These are phyloP conservation scores for Cornus florida DNA, from an alignment of 148 eudicot genomes.

Conservation along the genomic window DNA sequence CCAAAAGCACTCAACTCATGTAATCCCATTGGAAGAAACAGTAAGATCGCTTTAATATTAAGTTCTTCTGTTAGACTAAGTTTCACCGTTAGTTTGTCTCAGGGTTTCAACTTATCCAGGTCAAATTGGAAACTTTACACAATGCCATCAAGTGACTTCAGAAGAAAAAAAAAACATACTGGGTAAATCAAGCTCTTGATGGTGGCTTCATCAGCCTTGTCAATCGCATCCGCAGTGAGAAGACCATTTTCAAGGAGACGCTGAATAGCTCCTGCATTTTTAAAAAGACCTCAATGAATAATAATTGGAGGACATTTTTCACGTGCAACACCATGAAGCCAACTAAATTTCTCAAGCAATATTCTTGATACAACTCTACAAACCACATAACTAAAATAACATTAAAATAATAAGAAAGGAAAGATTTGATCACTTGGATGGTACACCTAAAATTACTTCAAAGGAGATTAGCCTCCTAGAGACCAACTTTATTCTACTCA, in stretches of 20 bases:
- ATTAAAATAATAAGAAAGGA: too few species aligned
- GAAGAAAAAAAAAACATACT: slow-evolving; percentile 32
- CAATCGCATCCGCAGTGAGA: slow-evolving; percentile 69
- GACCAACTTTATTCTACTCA: too few species aligned
- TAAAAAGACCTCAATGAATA: not conserved
- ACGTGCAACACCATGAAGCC: not conserved
- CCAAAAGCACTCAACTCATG: not conserved
- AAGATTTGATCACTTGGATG: too few species aligned
- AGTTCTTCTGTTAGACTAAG: not conserved
- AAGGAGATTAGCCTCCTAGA: too few species aligned
- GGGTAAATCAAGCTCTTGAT: slow-evolving; percentile 89
- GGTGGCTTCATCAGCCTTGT: slow-evolving; percentile 70
- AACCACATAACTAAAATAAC: too few species aligned
- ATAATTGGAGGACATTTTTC: not conserved
- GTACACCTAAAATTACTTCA: too few species aligned
- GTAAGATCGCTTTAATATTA: not conserved
- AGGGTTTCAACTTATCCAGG: not conserved
- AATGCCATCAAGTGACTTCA: not conserved
- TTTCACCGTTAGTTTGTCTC: not conserved
- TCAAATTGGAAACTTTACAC: not conserved
- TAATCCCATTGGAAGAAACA: not conserved
- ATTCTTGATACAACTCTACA: too few species aligned
- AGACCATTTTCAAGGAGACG: slow-evolving; percentile 77
- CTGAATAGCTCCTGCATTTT: slow-evolving; percentile 78
- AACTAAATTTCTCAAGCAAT: not conserved